These are phyloP conservation scores for Biancaea sappan DNA, from an alignment of 306 rosid species.

Conservation along the genomic window DNA sequence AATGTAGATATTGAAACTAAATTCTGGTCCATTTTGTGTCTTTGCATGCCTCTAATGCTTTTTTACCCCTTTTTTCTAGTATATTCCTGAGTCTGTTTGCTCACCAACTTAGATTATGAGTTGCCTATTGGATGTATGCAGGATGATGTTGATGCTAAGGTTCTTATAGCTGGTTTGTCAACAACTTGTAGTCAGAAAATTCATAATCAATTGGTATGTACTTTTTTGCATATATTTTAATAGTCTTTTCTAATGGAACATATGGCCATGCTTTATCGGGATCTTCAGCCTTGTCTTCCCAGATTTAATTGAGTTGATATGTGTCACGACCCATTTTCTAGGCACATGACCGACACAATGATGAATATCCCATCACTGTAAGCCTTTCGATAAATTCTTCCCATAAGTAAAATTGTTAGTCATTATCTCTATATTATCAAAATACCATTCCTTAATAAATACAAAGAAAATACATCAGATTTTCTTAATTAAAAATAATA, in stretches of 20 bases:
- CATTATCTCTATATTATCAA: too few species aligned
- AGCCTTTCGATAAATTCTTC: too few species aligned
- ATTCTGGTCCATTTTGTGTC: slow-evolving; percentile 1
- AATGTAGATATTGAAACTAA: slow-evolving; percentile 28
- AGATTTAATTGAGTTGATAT: background rate
- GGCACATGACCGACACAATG: too few species aligned
- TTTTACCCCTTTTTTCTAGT: background rate
- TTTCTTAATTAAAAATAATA: too few species aligned
- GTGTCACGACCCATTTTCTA: too few species aligned
- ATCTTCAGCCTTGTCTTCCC: slow-evolving; percentile 1
- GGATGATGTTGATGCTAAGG: slow-evolving; percentile 80
- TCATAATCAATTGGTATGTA: slow-evolving; percentile 90
- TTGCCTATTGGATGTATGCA: slow-evolving; percentile 40
- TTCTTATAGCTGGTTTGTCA: slow-evolving; percentile 85
- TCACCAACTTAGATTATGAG: slow-evolving; percentile 6
- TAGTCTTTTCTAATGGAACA: slow-evolving; percentile 30
- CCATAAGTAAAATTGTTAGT: too few species aligned
- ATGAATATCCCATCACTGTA: too few species aligned
- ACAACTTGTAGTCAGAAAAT: slow-evolving; percentile 97
- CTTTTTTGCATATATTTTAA: background rate
- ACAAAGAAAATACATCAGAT: too few species aligned
- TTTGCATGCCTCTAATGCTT: slow-evolving; percentile 26
- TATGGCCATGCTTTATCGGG: slow-evolving; percentile 5
- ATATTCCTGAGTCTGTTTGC: background rate
- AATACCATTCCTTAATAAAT: too few species aligned